Percentiles rank a stretch among this genome's conserved stretches.
Evolutionary conservation across 2,329 filamentous ascomycete genomes (phyloP).

Genomic region (Alternaria novae-zelandiae): DNA sequence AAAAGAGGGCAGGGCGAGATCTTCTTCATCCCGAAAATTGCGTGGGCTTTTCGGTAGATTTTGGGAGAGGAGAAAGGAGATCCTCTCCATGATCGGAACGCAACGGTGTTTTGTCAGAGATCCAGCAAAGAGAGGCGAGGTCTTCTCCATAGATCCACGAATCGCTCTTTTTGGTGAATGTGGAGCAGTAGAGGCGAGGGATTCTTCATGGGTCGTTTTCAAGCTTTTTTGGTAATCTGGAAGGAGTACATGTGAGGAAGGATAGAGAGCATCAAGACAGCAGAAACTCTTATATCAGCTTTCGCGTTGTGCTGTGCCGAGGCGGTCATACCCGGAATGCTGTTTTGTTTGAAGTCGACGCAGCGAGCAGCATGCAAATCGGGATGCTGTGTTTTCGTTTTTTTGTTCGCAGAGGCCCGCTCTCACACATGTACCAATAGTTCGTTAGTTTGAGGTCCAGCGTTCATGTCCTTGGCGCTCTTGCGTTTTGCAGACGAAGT

Average conservation of each 20-base stretch:
- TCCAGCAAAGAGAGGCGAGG: too few species aligned
- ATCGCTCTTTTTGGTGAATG: too few species aligned
- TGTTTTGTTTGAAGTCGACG: rapidly evolving
- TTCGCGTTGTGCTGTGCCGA: neutral
- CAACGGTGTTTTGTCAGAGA: too few species aligned
- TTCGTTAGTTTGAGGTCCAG: neutral
- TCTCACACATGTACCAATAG: neutral
- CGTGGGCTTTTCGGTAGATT: too few species aligned
- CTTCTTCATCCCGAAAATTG: too few species aligned
- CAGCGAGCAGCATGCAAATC: neutral
- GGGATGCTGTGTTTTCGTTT: too few species aligned
- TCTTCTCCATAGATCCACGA: too few species aligned
- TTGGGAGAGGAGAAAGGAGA: too few species aligned
- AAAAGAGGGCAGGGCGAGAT: neutral
- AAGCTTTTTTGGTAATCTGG: neutral
- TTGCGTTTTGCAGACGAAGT: neutral
- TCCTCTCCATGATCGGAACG: too few species aligned
- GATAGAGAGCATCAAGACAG: rapidly evolving
- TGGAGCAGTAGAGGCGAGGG: too few species aligned
- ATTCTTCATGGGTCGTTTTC: too few species aligned
- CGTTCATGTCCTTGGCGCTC: neutral
- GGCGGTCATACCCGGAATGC: neutral
- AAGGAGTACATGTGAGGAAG: neutral
- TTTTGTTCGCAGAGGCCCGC: neutral
- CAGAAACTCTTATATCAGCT: rapidly evolving